Percentiles rank a stretch among this genome's conserved stretches.
Conservation (phyloP, 768 basidiomycete genomes). For the Boletus patriciae region DNA sequence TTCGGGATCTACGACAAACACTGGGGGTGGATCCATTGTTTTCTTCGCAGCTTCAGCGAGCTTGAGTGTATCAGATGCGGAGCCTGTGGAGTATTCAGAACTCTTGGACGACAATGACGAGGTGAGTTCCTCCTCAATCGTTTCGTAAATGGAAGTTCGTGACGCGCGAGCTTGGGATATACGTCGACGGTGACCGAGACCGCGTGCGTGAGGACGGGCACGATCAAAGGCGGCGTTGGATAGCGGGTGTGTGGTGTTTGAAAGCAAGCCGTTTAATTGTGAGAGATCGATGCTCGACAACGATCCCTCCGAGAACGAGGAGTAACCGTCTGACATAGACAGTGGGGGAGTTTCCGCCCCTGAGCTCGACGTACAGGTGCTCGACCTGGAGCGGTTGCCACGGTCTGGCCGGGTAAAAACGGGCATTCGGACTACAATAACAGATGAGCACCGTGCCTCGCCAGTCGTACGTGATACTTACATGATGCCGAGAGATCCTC, state of each 20-base stretch:
- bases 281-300: conserved; percentile 76
- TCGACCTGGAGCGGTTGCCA: conserved; percentile 58
- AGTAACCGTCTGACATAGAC: conserved; percentile 66
- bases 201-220: conserved; percentile 46
- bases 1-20: conserved; percentile 61
- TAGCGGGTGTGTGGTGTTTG: conserved; percentile 53
- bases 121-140: conserved; percentile 69
- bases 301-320: conserved; percentile 64
- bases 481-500: conserved; percentile 55
- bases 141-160: conserved; percentile 73
- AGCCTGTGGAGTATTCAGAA: conserved; percentile 23
- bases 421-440: conserved; percentile 43
- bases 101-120: conserved; percentile 29
- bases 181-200: conserved; percentile 70
- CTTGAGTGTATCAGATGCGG: conserved; percentile 34
- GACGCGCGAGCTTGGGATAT: conserved; percentile 64
- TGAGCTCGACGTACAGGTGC: conserved; percentile 66
- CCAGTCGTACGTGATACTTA: conserved; percentile 35
- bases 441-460: conserved; percentile 1
- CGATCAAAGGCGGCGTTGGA: conserved; percentile 44
- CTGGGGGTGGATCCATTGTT: conserved; percentile 37
- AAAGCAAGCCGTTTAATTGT: conserved; percentile 55
- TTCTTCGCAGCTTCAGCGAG: conserved; percentile 3
- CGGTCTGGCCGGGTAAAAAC: conserved; percentile 63
- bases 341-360: conserved; percentile 72